Base-by-base conservation (phyloP, 2,329 filamentous ascomycete species). In the Epichloe aotearoae region DNA sequence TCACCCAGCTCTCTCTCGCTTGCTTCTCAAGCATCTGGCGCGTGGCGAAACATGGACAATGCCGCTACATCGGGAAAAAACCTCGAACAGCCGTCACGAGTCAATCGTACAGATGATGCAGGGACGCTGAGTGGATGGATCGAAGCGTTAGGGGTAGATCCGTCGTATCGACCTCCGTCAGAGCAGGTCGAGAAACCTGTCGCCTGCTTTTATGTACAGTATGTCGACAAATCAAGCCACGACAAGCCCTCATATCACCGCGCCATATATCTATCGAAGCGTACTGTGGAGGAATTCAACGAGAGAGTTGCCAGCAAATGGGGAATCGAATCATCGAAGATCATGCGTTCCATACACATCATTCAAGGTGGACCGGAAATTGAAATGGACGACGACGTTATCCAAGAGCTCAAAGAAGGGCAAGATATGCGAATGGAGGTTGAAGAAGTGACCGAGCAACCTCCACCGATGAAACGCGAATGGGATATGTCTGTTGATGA, bases 91-190 rank as follows among this genome's bases (percentile, higher is more conserved):
- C 73, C 74, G 0, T 76, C 71, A 1, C 73, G 71, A 50, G 61
- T 81, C 43, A 66, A 64, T 50, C 74, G 75, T 57, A 74, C 73
- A 0, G 80, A 83, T 49, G 77, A 80, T 20, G 71, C 79, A 37
- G 83, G 83, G 10, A 80, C 77, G 23, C 71, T 89, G 30, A 84
- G 80, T 53, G 85, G 86, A 5, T 95, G 86, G 83, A 93, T 97
- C 55, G 89, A 96, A 63, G 88, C 89, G 1, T 69, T 95, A 7
- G 93, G 88, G 34, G 88, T 97, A n/a, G 93, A 97, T 63, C 73
- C 83, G 15, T 78, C 77, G 2, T 98, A 97, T 63, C 80, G 84
- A 52, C 84, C 93, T 43, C 90, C 90, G 1, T 70, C 76, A 1
- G 87, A 94, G 59, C 79, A 77, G 52, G 71, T 75, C 8, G 72